phyloP scores from a whole-genome alignment of 2,329 filamentous ascomycete genomes.

The Diaporthe australafricana region DNA sequence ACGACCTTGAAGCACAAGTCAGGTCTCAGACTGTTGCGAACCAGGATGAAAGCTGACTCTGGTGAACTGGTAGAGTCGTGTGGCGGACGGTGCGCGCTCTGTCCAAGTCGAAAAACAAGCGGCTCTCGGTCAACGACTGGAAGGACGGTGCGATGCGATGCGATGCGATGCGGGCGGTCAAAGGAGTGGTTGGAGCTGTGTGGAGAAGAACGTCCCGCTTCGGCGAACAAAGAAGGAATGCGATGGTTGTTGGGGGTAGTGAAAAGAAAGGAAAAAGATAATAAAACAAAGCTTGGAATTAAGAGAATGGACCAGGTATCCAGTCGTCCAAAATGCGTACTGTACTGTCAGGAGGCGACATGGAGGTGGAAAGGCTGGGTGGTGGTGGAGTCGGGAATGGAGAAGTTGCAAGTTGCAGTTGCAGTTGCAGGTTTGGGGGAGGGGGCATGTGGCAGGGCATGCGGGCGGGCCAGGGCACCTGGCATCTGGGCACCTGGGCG shows the following conservation, averaged over 20 bases:
- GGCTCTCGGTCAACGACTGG: slow-evolving; percentile 5
- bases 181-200: slow-evolving; percentile 29
- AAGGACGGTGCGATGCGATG: slow-evolving; percentile 15
- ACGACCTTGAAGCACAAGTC: not conserved
- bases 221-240: slow-evolving; percentile 14
- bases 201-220: slow-evolving; percentile 18
- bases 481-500: slow-evolving; percentile 1
- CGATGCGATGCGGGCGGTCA: slow-evolving; percentile 18
- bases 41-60: not conserved
- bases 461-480: slow-evolving; percentile 17
- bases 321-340: slow-evolving; percentile 26
- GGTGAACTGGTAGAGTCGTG: not conserved
- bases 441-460: slow-evolving; percentile 26
- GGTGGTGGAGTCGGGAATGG: slow-evolving; percentile 29
- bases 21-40: slow-evolving; percentile 15
- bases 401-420: slow-evolving; percentile 23
- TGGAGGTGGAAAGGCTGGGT: slow-evolving; percentile 9
- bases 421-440: slow-evolving; percentile 30
- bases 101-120: not conserved
- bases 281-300: slow-evolving; percentile 21
- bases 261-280: not conserved
- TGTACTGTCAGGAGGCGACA: slow-evolving; percentile 30
- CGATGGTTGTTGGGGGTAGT: not conserved
- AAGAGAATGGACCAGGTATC: slow-evolving; percentile 29
- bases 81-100: not conserved